Evolutionary conservation across 345 rosid species (phyloP).

Genomic region (Brassica rapa): DNA sequence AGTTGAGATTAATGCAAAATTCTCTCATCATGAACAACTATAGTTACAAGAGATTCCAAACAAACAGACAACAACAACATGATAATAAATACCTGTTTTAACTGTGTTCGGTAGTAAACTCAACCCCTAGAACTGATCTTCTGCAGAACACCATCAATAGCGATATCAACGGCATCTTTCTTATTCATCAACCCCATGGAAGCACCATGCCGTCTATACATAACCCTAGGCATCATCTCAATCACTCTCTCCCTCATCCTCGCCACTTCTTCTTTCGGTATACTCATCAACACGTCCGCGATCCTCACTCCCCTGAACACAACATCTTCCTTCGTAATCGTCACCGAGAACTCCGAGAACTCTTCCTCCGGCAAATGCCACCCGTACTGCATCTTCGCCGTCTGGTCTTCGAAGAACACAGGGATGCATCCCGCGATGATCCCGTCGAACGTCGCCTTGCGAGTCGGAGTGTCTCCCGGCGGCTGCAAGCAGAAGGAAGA

Average conservation of each 20-base stretch:
- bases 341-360: slow-evolving; percentile 60
- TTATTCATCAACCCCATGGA: slow-evolving; percentile 54
- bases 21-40: slow-evolving; percentile 8
- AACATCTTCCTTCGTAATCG: slow-evolving; percentile 79
- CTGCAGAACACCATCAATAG: slow-evolving; percentile 65
- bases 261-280: slow-evolving; percentile 59
- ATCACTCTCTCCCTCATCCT: slow-evolving; percentile 70
- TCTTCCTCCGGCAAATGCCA: slow-evolving; percentile 75
- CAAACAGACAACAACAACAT: slow-evolving; percentile 15
- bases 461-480: slow-evolving; percentile 84
- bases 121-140: slow-evolving; percentile 56
- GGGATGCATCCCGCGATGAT: slow-evolving; percentile 89
- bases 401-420: slow-evolving; percentile 81
- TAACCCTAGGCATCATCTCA: slow-evolving; percentile 71
- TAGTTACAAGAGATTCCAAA: neutral
- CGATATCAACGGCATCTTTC: slow-evolving; percentile 89
- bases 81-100: neutral
- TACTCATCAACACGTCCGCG: slow-evolving; percentile 67
- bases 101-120: slow-evolving; percentile 30
- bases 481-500: slow-evolving; percentile 88
- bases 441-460: slow-evolving; percentile 82
- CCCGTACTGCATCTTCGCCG: slow-evolving; percentile 67
- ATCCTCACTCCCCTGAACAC: slow-evolving; percentile 68
- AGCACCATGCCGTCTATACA: slow-evolving; percentile 82
- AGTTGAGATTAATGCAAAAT: neutral